phyloP scores from a whole-genome alignment of 768 basidiomycete species.

The Auricularia cornea region DNA sequence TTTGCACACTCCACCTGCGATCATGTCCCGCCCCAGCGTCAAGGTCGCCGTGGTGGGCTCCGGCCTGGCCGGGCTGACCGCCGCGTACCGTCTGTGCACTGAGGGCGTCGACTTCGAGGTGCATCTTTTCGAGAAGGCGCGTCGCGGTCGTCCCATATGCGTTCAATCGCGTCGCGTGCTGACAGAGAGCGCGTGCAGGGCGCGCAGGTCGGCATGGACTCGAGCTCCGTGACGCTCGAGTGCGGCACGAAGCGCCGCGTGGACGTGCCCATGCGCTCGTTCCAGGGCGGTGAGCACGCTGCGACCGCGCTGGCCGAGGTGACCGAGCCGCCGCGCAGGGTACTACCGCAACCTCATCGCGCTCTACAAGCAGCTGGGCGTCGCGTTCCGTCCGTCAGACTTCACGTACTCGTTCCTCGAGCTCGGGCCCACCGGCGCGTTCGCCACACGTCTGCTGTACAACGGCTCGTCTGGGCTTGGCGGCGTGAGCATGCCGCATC shows the following conservation, averaged over 20 bases:
- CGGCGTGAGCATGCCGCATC: conserved; percentile 43
- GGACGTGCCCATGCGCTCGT: conserved; percentile 76
- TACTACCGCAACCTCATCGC: conserved; percentile 67
- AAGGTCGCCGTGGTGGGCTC: conserved; percentile 65
- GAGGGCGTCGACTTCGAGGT: conserved; percentile 48
- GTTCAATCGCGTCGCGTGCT: neutral
- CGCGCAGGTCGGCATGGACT: conserved; percentile 57
- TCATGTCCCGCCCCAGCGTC: conserved; percentile 17
- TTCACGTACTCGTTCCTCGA: conserved; percentile 69
- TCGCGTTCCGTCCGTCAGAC: conserved; percentile 45
- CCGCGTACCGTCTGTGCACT: conserved; percentile 45
- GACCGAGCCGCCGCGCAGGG: conserved; percentile 29
- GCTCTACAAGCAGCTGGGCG: conserved; percentile 53
- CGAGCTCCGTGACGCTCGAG: conserved; percentile 25
- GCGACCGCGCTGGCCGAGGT: neutral
- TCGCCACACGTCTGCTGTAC: conserved; percentile 36
- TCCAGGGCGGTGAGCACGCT: conserved; percentile 58
- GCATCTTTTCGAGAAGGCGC: conserved; percentile 67
- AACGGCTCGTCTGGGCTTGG: conserved; percentile 50
- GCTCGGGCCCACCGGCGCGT: conserved; percentile 23
- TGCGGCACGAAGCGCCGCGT: conserved; percentile 41
- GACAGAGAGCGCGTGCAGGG: conserved; percentile 30
- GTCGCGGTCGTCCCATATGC: conserved; percentile 12
- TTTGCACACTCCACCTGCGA: neutral
- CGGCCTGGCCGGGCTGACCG: conserved; percentile 65